These are phyloP conservation scores for Colletotrichum scovillei DNA, from an alignment of 2,329 filamentous ascomycete genomes.

Conservation along the genomic window DNA sequence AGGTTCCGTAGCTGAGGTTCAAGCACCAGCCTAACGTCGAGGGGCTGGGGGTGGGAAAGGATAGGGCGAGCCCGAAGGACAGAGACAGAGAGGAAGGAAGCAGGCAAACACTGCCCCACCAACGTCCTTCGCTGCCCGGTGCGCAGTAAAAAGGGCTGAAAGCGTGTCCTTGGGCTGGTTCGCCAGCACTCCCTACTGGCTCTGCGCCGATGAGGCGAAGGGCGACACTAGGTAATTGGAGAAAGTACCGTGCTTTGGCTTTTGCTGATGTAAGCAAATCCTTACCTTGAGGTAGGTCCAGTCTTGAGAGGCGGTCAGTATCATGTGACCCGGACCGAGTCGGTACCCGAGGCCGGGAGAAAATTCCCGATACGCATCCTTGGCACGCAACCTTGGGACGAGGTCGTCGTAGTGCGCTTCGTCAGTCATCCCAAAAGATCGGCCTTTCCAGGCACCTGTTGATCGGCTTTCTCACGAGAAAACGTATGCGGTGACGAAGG, in stretches of 20 bases:
- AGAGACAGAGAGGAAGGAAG: neutral
- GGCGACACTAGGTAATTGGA: conserved; percentile 12
- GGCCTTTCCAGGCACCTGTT: neutral
- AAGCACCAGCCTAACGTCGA: neutral
- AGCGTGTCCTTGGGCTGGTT: conserved; percentile 7
- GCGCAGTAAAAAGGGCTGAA: conserved; percentile 10
- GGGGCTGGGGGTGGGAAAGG: neutral
- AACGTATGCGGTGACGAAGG: conserved; percentile 13
- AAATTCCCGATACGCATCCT: conserved; percentile 5
- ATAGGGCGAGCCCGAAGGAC: neutral
- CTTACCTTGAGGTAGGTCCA: too few species aligned
- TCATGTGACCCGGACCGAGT: conserved; percentile 20
- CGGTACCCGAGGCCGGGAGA: conserved; percentile 6
- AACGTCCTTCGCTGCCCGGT: conserved; percentile 10
- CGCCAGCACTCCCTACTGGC: neutral
- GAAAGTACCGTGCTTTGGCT: conserved; percentile 26
- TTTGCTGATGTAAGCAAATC: conserved; percentile 18
- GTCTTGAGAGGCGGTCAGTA: neutral
- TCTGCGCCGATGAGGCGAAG: conserved; percentile 14
- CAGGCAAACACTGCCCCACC: conserved; percentile 24
- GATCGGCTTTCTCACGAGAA: neutral
- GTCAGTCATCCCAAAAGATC: conserved; percentile 9
- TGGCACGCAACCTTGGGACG: conserved; percentile 11
- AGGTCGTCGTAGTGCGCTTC: conserved; percentile 13
- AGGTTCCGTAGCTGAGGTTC: conserved; percentile 13